phyloP scores from a whole-genome alignment of 2,329 filamentous ascomycete species.

The Colletotrichum orchidophilum region DNA sequence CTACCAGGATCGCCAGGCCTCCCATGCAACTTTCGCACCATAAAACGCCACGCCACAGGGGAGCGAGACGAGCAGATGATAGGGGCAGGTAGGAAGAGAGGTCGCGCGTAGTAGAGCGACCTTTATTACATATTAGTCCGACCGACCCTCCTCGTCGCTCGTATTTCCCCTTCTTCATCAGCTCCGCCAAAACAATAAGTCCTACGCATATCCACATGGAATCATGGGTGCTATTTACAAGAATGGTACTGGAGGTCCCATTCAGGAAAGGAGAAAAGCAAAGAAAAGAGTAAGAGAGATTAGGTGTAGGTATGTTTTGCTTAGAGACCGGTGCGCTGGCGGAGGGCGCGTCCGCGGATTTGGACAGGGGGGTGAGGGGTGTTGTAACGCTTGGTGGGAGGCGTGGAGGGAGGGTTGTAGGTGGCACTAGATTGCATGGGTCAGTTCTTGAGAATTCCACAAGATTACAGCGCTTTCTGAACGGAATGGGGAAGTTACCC shows the following conservation, averaged over 20 bases:
- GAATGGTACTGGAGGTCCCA: slow-evolving; percentile 8
- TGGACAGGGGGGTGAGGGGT: neutral
- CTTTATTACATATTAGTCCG: slow-evolving; percentile 16
- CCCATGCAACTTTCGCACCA: no score
- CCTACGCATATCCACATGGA: slow-evolving; percentile 12
- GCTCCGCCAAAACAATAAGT: neutral
- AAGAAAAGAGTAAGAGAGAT: neutral
- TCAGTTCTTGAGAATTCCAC: neutral
- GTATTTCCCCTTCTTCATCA: neutral
- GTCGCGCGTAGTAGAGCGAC: neutral
- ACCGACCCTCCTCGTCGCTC: neutral
- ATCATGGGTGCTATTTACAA: slow-evolving; percentile 30
- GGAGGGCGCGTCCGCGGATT: slow-evolving; percentile 22
- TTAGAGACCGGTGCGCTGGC: neutral
- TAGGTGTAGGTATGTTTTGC: neutral
- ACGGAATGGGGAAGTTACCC: slow-evolving; percentile 50
- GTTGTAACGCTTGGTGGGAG: neutral
- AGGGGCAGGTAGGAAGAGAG: neutral
- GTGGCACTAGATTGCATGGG: slow-evolving; percentile 4
- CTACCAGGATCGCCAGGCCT: neutral
- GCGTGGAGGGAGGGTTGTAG: neutral
- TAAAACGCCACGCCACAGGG: neutral
- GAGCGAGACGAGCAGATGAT: neutral
- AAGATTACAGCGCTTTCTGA: neutral
- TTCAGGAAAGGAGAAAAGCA: neutral